phyloP scores from a whole-genome alignment of 805 yeast species.

The Candida yuanshanica region DNA sequence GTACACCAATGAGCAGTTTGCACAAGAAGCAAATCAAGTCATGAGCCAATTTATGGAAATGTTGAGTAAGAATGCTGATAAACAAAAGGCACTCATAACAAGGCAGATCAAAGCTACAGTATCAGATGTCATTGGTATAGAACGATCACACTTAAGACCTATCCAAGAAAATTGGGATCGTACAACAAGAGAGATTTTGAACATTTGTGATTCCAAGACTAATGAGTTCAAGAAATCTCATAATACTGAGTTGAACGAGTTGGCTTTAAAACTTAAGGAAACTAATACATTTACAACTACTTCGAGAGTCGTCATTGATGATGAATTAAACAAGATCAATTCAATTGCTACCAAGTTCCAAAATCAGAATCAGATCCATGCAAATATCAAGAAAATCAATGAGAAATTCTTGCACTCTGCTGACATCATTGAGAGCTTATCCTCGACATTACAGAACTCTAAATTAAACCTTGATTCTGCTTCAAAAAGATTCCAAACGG shows the following conservation, averaged over 20 bases:
- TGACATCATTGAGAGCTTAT: background rate
- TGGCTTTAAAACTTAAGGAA: constrained; percentile 11
- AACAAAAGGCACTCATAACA: constrained; percentile 14
- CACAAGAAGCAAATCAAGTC: constrained; percentile 17
- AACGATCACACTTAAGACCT: constrained; percentile 12
- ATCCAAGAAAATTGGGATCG: constrained; percentile 17
- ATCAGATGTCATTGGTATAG: constrained; percentile 13
- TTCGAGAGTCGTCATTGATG: constrained; percentile 12
- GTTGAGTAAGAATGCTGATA: constrained; percentile 14
- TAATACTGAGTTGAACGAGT: constrained; percentile 5
- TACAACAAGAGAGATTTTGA: constrained; percentile 16
- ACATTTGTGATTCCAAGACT: constrained; percentile 16
- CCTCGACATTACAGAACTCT: constrained; percentile 1
- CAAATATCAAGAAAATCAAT: constrained; percentile 4
- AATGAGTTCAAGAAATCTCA: constrained; percentile 7
- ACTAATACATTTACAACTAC: constrained; percentile 12
- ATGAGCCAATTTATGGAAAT: constrained; percentile 15
- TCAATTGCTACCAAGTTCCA: constrained; percentile 5
- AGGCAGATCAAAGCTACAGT: constrained; percentile 13
- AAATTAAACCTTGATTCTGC: constrained; percentile 1
- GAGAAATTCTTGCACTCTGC: constrained; percentile 1
- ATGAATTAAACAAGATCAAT: constrained; percentile 15
- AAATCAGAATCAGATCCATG: constrained; percentile 4
- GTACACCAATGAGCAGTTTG: constrained; percentile 12
- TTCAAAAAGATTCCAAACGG: constrained; percentile 2